These are phyloP conservation scores for Xylaria cubensis DNA, from an alignment of 495 filamentous ascomycete species.

Conservation along the genomic window DNA sequence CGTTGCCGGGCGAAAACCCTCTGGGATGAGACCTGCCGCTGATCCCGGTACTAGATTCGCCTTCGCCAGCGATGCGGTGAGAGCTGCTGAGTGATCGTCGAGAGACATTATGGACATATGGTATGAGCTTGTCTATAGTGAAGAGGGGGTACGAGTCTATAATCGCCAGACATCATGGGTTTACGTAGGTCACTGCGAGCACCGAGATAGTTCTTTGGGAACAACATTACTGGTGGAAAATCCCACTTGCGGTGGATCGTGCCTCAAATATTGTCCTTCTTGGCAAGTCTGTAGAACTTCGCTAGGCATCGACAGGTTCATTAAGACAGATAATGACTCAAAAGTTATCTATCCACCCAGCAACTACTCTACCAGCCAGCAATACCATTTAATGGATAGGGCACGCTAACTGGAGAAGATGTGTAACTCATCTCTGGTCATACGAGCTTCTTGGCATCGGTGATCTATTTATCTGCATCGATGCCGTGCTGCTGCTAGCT, in stretches of 20 bases:
- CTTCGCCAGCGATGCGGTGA: slow-evolving; percentile 30
- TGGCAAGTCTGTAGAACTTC: slow-evolving; percentile 6
- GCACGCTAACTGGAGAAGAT: background rate
- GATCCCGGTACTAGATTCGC: slow-evolving; percentile 35
- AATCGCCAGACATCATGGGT: background rate
- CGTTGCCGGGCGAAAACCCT: slow-evolving; percentile 33
- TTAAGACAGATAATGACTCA: background rate
- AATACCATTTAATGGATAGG: background rate
- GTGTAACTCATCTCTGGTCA: background rate
- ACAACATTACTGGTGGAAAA: slow-evolving; percentile 28
- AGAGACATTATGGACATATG: slow-evolving; percentile 4
- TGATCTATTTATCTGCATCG: slow-evolving; percentile 9
- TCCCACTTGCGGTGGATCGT: slow-evolving; percentile 1
- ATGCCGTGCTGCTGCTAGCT: background rate
- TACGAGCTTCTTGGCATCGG: background rate
- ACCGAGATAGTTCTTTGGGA: background rate
- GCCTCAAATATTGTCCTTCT: slow-evolving; percentile 2
- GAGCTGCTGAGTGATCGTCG: slow-evolving; percentile 20
- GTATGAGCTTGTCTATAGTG: background rate
- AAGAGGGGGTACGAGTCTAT: background rate
- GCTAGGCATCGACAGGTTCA: slow-evolving; percentile 9
- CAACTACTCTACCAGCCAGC: background rate
- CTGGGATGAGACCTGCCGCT: slow-evolving; percentile 33
- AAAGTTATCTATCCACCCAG: background rate
- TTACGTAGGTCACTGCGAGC: background rate